phyloP scores from a whole-genome alignment of 2,329 filamentous ascomycete species.

The Meredithiella fracta region DNA sequence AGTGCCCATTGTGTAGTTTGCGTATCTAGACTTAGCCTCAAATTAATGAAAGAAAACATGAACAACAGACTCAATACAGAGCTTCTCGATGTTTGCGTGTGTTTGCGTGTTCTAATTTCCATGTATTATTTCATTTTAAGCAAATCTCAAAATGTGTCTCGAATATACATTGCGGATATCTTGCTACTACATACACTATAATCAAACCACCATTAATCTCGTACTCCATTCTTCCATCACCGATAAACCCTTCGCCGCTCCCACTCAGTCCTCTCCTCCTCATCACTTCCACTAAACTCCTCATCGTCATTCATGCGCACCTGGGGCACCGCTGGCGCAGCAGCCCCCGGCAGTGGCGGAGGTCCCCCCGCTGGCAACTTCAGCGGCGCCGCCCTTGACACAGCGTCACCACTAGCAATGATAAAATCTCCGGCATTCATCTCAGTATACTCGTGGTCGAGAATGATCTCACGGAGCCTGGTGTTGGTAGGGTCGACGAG shows the following conservation, averaged over 20 bases:
- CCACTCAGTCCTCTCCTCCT: slow-evolving; percentile 46
- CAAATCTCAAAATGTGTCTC: too few species aligned
- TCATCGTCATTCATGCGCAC: slow-evolving; percentile 30
- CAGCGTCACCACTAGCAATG: slow-evolving; percentile 19
- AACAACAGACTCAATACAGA: too few species aligned
- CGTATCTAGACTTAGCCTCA: too few species aligned
- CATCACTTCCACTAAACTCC: slow-evolving; percentile 48
- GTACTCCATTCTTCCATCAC: not conserved
- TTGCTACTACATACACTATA: not conserved
- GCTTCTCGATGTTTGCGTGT: too few species aligned
- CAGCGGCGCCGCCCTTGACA: slow-evolving; percentile 16
- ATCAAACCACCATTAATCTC: not conserved
- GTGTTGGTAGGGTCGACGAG: slow-evolving; percentile 56
- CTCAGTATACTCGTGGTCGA: slow-evolving; percentile 52
- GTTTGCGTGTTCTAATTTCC: too few species aligned
- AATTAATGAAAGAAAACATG: too few species aligned
- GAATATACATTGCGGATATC: not conserved
- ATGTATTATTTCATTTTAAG: too few species aligned
- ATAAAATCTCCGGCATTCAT: slow-evolving; percentile 44
- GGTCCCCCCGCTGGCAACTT: slow-evolving; percentile 14
- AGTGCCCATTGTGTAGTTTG: too few species aligned
- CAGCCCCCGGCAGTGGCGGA: slow-evolving; percentile 13
- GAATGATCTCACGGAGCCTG: slow-evolving; percentile 44
- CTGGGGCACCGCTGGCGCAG: slow-evolving; percentile 16
- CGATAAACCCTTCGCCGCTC: slow-evolving; percentile 30